These are phyloP conservation scores for Zymoseptoria crescenta DNA, from an alignment of 2,329 filamentous ascomycete species.

Conservation along the genomic window DNA sequence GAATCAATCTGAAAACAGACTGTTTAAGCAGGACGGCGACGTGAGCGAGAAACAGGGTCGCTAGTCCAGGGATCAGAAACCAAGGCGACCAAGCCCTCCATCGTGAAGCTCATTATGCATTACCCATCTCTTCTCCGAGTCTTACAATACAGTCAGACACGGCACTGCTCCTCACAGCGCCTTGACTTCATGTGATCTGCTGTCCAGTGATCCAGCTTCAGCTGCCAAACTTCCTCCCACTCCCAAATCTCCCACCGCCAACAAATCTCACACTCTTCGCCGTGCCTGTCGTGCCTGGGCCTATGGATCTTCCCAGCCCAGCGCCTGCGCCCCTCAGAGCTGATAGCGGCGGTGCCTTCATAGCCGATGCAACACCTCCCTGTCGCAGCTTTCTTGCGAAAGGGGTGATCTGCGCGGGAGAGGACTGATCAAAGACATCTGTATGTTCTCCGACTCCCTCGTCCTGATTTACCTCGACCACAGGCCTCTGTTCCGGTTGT, in stretches of 20 bases:
- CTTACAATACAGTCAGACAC: not conserved
- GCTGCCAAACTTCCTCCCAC: constrained; percentile 1
- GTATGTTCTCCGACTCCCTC: constrained; percentile 3
- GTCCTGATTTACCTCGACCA: not conserved
- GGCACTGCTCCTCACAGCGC: not conserved
- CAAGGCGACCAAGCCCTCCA: too few relatives aligned
- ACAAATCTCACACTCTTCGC: constrained; percentile 22
- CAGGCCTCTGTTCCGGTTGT: not conserved
- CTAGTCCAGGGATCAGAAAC: too few relatives aligned
- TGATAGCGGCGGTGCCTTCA: constrained; percentile 11
- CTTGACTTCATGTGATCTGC: not conserved
- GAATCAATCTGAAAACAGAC: too few relatives aligned
- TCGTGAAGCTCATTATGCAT: not conserved
- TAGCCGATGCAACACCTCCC: constrained; percentile 21
- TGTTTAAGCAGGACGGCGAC: too few relatives aligned
- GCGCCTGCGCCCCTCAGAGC: not conserved
- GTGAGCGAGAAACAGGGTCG: too few relatives aligned
- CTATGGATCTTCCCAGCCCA: constrained; percentile 11
- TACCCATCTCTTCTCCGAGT: not conserved
- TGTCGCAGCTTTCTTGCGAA: constrained; percentile 32
- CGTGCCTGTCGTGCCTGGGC: constrained; percentile 9
- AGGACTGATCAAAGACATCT: constrained; percentile 17
- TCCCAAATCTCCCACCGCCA: constrained; percentile 13
- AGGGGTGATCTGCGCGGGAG: constrained; percentile 31
- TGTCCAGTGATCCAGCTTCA: not conserved